Conservation (phyloP, 2,329 filamentous ascomycete species). For the Aspergillus sp. region DNA sequence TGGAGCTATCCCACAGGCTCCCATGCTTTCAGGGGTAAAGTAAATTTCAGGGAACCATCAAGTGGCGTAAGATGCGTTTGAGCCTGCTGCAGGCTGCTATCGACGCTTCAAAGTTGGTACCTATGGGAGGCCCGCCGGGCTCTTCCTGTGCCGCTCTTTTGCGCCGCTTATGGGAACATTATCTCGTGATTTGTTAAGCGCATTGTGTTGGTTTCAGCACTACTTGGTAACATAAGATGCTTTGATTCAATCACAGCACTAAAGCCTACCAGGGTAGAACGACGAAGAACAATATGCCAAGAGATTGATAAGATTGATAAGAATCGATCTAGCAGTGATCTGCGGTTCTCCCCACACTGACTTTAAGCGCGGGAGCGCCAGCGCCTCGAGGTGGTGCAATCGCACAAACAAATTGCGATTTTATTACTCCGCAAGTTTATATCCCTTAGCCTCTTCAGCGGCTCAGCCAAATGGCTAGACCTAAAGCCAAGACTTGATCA, state of each 20-base stretch:
- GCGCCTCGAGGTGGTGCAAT: constrained; percentile 8
- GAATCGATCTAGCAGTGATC: constrained; percentile 17
- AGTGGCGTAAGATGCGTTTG: background rate
- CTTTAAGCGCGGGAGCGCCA: background rate
- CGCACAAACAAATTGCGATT: constrained; percentile 18
- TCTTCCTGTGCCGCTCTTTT: background rate
- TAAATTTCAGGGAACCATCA: background rate
- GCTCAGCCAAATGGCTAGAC: constrained; percentile 21
- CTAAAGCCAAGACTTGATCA: constrained; percentile 1
- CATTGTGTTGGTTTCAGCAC: background rate
- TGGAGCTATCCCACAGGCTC: too few species aligned
- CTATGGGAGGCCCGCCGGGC: background rate
- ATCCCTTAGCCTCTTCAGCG: constrained; percentile 3
- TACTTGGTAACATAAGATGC: too few species aligned
- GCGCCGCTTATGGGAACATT: background rate
- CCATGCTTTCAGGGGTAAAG: too few species aligned
- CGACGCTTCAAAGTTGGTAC: background rate
- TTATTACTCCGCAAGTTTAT: background rate
- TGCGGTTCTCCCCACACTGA: background rate
- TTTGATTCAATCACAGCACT: too few species aligned
- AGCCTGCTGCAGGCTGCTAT: background rate
- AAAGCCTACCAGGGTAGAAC: background rate
- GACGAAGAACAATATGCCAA: background rate
- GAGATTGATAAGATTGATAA: constrained; percentile 27
- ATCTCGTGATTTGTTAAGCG: background rate